Evolutionary conservation across 106 monocot species (phyloP), one percentile per base, ranked within the genome.

Genomic region (Platanthera zijinensis): DNA sequence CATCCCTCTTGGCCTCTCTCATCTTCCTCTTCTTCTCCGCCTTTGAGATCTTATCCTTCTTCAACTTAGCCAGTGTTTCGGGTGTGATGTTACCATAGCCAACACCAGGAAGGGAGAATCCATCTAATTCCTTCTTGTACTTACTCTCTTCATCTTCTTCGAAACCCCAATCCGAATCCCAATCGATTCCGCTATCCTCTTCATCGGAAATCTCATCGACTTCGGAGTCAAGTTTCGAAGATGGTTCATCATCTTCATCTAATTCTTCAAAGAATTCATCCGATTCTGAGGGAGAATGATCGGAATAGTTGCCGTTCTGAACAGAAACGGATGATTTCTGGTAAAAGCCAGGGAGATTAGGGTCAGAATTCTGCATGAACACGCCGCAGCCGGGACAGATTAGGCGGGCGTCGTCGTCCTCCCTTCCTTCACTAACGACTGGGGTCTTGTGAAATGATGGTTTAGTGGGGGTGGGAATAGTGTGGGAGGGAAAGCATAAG

Each of bases 321-420:
- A 19, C 52, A 11, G 74, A 10, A 17, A 10, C 32, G 39, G 28
- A 14, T 69, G 76, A 80, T 17, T 82, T 85, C 76, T 82, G 69
- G 84, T 85, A 94, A 77, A 83, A 99, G 39, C 99, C 99, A 8
- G 94, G 97, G 57, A 90, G 84, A 45, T 94, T 83, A 66, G 90
- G 86, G 82, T 99, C 78, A 4, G 63, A 45, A 47, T 92, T 88
- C 77, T 99, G 99, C 99, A 99, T 92, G 85, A 90, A 89, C 57
- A 99, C 85, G 9, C 99, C 99, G 76, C 99, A 99, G 0, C 99
- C 99, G 7, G 94, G 90, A 76, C 99, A 99, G 47, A 90, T 82
- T 61, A 75, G 81, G 74, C 80, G 84, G 46, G 50, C 75, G 51
- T 84, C 85, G 70, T 90, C 92, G 14, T 79, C 77, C n/a, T 88